Evolutionary conservation across 1,139 yeast species (phyloP).

Genomic region (Diutina neorugosa): DNA sequence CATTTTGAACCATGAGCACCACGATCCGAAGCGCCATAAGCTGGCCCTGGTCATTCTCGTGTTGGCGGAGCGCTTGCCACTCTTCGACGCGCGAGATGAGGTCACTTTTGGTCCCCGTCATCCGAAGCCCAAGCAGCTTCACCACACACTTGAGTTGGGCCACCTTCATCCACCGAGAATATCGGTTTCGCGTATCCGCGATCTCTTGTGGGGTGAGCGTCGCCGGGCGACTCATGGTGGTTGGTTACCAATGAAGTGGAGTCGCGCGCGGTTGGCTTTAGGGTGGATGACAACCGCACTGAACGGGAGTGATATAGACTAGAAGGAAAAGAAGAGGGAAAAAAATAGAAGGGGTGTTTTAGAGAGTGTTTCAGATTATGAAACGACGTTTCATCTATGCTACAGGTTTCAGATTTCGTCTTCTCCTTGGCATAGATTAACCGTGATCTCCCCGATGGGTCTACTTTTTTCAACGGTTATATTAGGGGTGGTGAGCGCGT

Average conservation of each 20-base stretch:
- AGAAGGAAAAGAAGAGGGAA: no score
- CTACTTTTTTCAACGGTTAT: no score
- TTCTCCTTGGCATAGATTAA: no score
- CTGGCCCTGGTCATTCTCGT: conserved; percentile 4
- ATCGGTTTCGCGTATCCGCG: conserved; percentile 6
- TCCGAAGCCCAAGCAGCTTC: conserved; percentile 29
- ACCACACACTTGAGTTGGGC: conserved; percentile 32
- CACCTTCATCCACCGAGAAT: conserved; percentile 16
- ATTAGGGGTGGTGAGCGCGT: no score
- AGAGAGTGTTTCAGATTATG: no score
- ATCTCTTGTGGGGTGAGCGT: not conserved
- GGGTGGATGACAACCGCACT: no score
- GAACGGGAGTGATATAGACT: no score
- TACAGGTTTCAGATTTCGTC: no score
- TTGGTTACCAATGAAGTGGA: not conserved
- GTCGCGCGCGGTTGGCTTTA: not conserved
- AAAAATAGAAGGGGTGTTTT: no score
- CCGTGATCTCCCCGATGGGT: no score
- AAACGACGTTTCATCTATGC: no score
- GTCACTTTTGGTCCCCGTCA: conserved; percentile 41
- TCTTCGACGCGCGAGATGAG: conserved; percentile 32
- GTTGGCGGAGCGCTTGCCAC: conserved; percentile 16
- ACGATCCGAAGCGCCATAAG: conserved; percentile 32
- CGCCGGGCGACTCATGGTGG: not conserved
- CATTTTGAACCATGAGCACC: conserved; percentile 23